These are phyloP conservation scores for Suhomyces chickasaworum DNA, from an alignment of 1,139 yeast species.

Conservation along the genomic window DNA sequence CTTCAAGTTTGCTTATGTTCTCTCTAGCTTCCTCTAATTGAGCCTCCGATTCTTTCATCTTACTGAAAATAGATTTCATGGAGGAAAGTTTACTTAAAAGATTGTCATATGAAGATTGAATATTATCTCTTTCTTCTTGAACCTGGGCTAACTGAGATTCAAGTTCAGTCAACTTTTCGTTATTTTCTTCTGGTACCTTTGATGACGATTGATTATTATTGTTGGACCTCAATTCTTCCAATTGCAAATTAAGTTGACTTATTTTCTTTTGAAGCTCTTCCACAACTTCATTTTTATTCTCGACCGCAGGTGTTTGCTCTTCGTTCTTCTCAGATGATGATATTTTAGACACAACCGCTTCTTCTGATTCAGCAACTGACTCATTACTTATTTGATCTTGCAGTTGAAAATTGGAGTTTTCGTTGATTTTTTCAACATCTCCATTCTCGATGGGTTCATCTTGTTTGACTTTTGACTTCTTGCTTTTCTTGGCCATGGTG, in stretches of 20 bases:
- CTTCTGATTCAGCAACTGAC: background rate
- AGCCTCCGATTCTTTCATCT: constrained; percentile 74
- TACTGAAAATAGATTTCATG: constrained; percentile 74
- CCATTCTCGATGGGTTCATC: constrained; percentile 7
- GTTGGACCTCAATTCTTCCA: constrained; percentile 17
- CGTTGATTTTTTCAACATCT: background rate
- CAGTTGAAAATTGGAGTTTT: background rate
- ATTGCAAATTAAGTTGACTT: constrained; percentile 23
- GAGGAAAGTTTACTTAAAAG: constrained; percentile 73
- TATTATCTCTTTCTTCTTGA: constrained; percentile 59
- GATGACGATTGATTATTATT: constrained; percentile 7
- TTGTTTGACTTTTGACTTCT: constrained; percentile 23
- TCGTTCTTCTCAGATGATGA: background rate
- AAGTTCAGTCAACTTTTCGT: background rate
- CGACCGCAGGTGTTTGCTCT: background rate
- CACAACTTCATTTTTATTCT: background rate
- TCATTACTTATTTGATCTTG: background rate
- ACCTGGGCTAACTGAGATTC: constrained; percentile 12
- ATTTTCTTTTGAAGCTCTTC: constrained; percentile 22
- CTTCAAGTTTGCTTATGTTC: constrained; percentile 28
- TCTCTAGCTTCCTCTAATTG: constrained; percentile 63
- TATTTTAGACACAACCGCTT: background rate
- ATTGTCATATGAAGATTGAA: constrained; percentile 73
- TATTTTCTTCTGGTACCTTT: constrained; percentile 1
- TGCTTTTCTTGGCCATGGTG: constrained; percentile 34